Evolutionary conservation across 2,329 filamentous ascomycete genomes (phyloP).

Genomic region (Balansia obtecta): DNA sequence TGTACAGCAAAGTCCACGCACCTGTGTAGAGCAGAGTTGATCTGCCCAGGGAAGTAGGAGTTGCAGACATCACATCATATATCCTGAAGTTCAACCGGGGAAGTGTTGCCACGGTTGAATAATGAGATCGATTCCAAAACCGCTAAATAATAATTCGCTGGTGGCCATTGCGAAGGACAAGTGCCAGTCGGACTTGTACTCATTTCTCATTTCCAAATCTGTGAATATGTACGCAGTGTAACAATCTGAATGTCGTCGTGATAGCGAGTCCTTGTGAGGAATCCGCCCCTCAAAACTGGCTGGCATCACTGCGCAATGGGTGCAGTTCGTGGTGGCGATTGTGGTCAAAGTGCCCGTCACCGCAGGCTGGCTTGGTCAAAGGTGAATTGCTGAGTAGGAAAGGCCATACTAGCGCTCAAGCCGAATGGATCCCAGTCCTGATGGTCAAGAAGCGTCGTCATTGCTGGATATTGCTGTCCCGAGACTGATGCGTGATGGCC

Average conservation of each 20-base stretch:
- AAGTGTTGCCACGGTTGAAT: neutral
- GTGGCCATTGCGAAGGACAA: neutral
- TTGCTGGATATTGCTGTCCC: conserved; percentile 43
- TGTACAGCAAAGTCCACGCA: neutral
- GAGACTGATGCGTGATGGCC: conserved; percentile 20
- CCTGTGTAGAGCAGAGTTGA: neutral
- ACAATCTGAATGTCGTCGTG: neutral
- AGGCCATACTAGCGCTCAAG: conserved; percentile 88
- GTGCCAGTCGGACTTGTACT: neutral
- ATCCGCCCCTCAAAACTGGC: neutral
- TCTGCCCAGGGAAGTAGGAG: neutral
- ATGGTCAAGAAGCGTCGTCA: conserved; percentile 59
- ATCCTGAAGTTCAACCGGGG: neutral
- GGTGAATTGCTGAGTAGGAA: conserved; percentile 70
- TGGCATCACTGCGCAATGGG: neutral
- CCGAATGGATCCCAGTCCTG: conserved; percentile 92
- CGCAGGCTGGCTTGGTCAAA: conserved; percentile 51
- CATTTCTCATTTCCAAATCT: neutral
- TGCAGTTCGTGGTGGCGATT: neutral
- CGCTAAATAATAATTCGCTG: neutral
- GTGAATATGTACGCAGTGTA: neutral
- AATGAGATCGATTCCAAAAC: neutral
- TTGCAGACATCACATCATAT: neutral
- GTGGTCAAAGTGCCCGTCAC: conserved; percentile 13
- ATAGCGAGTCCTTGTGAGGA: neutral